Percentiles rank a stretch among this genome's conserved stretches.
Conservation (phyloP, 2,329 filamentous ascomycete genomes). For the Alternaria brassicae region DNA sequence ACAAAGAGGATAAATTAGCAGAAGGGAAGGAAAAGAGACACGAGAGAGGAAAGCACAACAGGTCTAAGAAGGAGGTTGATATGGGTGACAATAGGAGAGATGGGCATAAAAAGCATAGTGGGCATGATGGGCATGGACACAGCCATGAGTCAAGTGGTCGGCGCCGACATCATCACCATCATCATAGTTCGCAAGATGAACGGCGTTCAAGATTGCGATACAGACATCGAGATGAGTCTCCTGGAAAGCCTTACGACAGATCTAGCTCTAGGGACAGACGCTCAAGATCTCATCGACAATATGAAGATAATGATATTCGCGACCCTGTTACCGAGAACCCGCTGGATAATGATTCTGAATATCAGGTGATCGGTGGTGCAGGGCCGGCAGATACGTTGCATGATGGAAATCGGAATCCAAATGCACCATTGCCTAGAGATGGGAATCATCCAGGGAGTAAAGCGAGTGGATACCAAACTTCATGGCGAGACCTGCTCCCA, state of each 20-base stretch:
- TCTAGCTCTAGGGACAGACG: neutral
- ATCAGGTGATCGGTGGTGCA: slow-evolving; percentile 14
- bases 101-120: neutral
- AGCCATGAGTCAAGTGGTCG: neutral
- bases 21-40: slow-evolving; percentile 7
- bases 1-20: slow-evolving; percentile 19
- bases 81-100: neutral
- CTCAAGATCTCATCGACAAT: neutral
- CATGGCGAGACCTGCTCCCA: neutral
- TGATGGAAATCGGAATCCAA: neutral
- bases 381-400: slow-evolving; percentile 1
- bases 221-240: neutral
- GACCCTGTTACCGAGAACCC: neutral
- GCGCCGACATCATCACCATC: slow-evolving; percentile 2
- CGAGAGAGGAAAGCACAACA: neutral
- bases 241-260: neutral
- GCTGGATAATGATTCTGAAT: neutral
- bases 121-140: neutral
- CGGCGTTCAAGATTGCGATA: neutral
- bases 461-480: slow-evolving; percentile 3
- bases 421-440: neutral
- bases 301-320: neutral
- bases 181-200: neutral
- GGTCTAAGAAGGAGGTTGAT: neutral
- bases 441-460: neutral